These are phyloP conservation scores for Colletotrichum spaethianum DNA, from an alignment of 2,329 filamentous ascomycete genomes.

Conservation along the genomic window DNA sequence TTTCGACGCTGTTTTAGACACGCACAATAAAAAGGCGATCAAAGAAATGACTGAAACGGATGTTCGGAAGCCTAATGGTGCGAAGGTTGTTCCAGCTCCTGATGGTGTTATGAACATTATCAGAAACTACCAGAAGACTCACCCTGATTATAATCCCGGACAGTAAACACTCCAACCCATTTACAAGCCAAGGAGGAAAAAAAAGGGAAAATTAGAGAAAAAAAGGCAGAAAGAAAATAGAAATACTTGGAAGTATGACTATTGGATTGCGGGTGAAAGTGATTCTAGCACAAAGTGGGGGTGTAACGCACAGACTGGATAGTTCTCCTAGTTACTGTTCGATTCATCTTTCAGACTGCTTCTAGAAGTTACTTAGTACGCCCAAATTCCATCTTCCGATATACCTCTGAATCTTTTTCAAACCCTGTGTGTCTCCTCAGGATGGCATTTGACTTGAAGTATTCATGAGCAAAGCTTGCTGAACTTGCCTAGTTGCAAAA, in stretches of 20 bases:
- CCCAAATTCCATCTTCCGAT: too few species aligned
- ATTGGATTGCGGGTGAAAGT: background rate
- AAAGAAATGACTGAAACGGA: conserved; percentile 19
- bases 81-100: conserved; percentile 15
- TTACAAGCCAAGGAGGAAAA: background rate
- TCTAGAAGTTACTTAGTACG: too few species aligned
- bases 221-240: too few species aligned
- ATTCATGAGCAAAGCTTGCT: too few species aligned
- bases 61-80: conserved; percentile 16
- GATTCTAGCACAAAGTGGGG: background rate
- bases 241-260: background rate
- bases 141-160: conserved; percentile 21
- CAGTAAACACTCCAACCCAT: background rate
- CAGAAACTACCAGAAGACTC: conserved; percentile 23
- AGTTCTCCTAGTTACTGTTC: background rate
- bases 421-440: too few species aligned
- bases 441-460: too few species aligned
- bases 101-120: conserved; percentile 27
- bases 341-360: too few species aligned
- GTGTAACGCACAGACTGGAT: background rate
- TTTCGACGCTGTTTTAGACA: conserved; percentile 17
- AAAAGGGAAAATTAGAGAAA: too few species aligned
- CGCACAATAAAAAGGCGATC: conserved; percentile 17
- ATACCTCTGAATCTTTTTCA: too few species aligned
- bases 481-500: too few species aligned